Conservation (phyloP, 2,329 filamentous ascomycete genomes). For the Tolypocladium album region DNA sequence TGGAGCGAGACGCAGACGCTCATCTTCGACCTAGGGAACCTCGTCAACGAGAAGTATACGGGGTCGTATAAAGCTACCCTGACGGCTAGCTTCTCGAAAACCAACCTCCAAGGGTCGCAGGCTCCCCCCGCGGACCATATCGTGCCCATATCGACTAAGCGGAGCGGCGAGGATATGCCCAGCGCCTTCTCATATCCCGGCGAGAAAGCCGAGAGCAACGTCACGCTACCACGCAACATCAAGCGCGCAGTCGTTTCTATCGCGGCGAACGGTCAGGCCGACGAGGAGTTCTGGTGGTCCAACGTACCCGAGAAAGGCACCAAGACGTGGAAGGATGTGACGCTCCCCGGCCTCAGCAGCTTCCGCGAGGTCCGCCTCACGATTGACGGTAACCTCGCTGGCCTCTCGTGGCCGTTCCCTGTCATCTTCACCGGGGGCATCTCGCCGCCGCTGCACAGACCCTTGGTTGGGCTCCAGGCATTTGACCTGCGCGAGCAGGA, state of each 20-base stretch:
- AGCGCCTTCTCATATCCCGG: slow-evolving; percentile 60
- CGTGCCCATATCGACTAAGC: slow-evolving; percentile 52
- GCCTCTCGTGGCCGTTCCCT: slow-evolving; percentile 72
- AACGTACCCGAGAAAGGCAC: slow-evolving; percentile 58
- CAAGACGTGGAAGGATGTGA: slow-evolving; percentile 44
- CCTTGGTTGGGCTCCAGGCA: slow-evolving; percentile 66
- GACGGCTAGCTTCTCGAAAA: slow-evolving; percentile 59
- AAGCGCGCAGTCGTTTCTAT: slow-evolving; percentile 63
- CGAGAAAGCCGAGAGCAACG: slow-evolving; percentile 45
- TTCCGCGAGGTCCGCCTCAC: slow-evolving; percentile 70
- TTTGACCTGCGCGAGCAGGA: slow-evolving; percentile 73
- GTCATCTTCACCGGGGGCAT: slow-evolving; percentile 76
- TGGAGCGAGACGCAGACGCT: slow-evolving; percentile 61
- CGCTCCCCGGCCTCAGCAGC: slow-evolving; percentile 57
- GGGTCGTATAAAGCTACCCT: slow-evolving; percentile 64
- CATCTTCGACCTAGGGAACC: slow-evolving; percentile 71
- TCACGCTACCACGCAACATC: slow-evolving; percentile 55
- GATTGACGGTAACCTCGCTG: slow-evolving; percentile 63
- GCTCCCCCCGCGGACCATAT: slow-evolving; percentile 48
- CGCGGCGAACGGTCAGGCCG: slow-evolving; percentile 64
- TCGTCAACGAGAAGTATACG: slow-evolving; percentile 60
- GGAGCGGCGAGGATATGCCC: slow-evolving; percentile 35
- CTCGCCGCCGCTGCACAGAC: slow-evolving; percentile 65
- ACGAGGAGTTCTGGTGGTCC: slow-evolving; percentile 80
- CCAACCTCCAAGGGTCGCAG: background rate